Percentiles rank a stretch among this genome's conserved stretches.
Conservation (phyloP, 2,329 filamentous ascomycete species). For the Trichoderma arundinaceum region DNA sequence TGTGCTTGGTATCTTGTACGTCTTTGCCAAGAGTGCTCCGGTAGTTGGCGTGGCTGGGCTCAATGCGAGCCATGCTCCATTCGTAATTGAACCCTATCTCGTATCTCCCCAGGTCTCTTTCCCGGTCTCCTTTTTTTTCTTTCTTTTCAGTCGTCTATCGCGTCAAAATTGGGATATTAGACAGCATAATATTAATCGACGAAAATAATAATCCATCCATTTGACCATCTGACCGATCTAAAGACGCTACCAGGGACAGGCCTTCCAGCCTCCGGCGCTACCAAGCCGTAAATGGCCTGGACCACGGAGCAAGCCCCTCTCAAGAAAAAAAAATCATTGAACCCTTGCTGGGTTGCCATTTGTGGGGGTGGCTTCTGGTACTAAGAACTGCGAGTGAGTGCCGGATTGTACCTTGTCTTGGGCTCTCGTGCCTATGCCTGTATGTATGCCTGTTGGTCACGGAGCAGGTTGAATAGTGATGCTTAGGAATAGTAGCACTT, state of each 20-base stretch:
- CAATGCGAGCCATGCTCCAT: neutral
- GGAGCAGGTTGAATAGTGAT: neutral
- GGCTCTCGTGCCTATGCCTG: neutral
- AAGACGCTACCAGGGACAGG: constrained; percentile 26
- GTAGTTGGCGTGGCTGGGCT: neutral
- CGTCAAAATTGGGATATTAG: constrained; percentile 20
- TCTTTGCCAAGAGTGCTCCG: too few relatives aligned
- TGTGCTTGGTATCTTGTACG: too few relatives aligned
- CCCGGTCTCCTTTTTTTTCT: constrained; percentile 8
- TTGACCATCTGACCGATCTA: constrained; percentile 28
- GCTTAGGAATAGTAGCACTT: neutral
- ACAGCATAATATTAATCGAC: constrained; percentile 5
- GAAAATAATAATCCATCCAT: constrained; percentile 7
- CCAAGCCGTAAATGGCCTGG: constrained; percentile 18
- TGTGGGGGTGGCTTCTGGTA: constrained; percentile 30
- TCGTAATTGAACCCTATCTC: constrained; percentile 1
- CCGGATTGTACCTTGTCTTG: constrained; percentile 5
- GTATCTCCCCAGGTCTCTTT: neutral
- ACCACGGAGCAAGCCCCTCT: constrained; percentile 10
- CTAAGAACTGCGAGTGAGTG: constrained; percentile 15
- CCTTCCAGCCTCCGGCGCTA: constrained; percentile 14
- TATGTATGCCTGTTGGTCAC: neutral
- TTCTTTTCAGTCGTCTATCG: constrained; percentile 26
- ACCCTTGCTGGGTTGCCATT: constrained; percentile 21
- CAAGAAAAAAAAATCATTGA: neutral